Base-by-base conservation (phyloP, 2,329 filamentous ascomycete genomes). In the Colletotrichum acutatum region DNA sequence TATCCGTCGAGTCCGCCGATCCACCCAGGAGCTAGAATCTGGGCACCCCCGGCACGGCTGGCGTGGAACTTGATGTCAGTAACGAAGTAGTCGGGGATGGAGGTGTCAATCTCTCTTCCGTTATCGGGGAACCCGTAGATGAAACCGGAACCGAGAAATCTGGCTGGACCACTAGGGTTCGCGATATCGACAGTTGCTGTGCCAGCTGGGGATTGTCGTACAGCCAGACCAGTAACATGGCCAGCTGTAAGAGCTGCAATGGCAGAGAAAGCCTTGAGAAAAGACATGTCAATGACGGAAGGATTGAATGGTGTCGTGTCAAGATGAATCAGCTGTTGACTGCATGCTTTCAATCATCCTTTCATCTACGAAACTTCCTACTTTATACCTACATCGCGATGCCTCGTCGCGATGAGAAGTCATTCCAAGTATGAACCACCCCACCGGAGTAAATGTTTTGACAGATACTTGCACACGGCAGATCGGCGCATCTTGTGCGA, bases 71-170 rank as follows among this genome's bases (percentile, higher is more conserved):
- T 69, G 16, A 71, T 66, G 57, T 60, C 61, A 1, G 66, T 59
- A 3, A 62, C 56, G 19, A 74, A 63, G 14, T 60, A 22, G 22
- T 69, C 66, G 7, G 73, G 73, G 14, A 75, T 75, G 4, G 66
- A 65, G 16, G 5, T 75, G 22, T 67, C 66, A 4, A 58, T 62
- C 8, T 75, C 61, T 2, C 22, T 56, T 4, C 56, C 56, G 56
- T 73, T 73, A 24, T 75, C 73, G n/a, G 73, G 73, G 3, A 52
- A 68, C 1, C 73, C 70, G 26, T 75, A 75, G 37, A 73, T 75
- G 53, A 75, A 70, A 16, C 73, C 73, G 7, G 73, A 72, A 5
- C 59, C 73, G 8, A 73, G 61, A 24, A 58, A 58, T 2, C 3
- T n/a, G 8, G 56, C 56, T 4, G n/a, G 22, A 7, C 52, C 52